Evolutionary conservation across 2,329 filamentous ascomycete genomes (phyloP).

Genomic region (Pseudopyricularia javanii): DNA sequence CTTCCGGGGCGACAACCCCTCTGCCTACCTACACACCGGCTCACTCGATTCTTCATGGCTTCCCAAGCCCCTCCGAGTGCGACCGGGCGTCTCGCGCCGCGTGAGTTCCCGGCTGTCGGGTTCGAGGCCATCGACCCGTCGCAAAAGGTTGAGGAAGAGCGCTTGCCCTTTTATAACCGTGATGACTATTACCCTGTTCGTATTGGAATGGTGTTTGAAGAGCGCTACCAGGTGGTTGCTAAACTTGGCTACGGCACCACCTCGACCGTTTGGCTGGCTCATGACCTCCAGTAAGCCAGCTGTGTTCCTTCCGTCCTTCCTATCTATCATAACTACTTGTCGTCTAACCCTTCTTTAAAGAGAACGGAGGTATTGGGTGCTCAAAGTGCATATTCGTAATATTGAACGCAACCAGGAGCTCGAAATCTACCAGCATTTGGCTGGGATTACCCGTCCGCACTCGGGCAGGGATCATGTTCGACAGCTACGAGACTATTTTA

Average conservation of each 20-base stretch:
- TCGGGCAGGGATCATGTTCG: slow-evolving; percentile 17
- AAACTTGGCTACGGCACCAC: slow-evolving; percentile 12
- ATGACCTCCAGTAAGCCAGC: slow-evolving; percentile 8
- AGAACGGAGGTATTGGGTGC: slow-evolving; percentile 12
- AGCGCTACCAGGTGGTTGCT: slow-evolving; percentile 11
- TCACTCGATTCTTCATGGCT: not conserved
- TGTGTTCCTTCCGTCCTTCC: not conserved
- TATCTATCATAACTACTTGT: not conserved
- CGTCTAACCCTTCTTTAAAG: slow-evolving; percentile 5
- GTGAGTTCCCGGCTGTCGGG: slow-evolving; percentile 3
- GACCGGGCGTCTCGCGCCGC: slow-evolving; percentile 1
- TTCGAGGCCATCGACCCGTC: slow-evolving; percentile 4
- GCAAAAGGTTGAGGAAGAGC: slow-evolving; percentile 18
- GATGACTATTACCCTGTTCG: slow-evolving; percentile 9
- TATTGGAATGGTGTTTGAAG: slow-evolving; percentile 8
- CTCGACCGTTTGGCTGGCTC: slow-evolving; percentile 12
- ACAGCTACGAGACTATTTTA: slow-evolving; percentile 21
- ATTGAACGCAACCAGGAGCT: slow-evolving; percentile 17
- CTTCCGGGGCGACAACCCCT: no score
- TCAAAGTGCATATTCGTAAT: slow-evolving; percentile 21
- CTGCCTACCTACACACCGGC: no score
- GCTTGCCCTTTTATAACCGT: slow-evolving; percentile 7
- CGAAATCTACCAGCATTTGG: slow-evolving; percentile 15
- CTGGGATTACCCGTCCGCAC: slow-evolving; percentile 11
- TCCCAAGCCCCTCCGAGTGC: not conserved